Evolutionary conservation across 345 rosid species (phyloP).

Genomic region (Erodium maritimum): DNA sequence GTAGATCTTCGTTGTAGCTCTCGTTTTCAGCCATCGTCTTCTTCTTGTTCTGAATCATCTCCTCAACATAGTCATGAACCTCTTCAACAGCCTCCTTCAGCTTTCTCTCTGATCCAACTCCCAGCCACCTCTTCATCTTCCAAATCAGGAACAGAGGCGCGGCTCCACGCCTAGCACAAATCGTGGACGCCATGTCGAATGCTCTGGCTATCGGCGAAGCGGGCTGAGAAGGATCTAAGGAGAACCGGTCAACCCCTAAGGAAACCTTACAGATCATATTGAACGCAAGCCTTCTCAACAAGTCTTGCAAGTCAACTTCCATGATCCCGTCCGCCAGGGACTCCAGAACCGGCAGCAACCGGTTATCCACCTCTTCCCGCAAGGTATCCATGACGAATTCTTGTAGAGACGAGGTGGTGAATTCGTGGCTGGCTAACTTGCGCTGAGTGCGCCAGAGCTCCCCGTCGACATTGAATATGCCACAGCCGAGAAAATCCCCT

Average conservation of each 20-base stretch:
- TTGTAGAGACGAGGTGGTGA: constrained; percentile 4
- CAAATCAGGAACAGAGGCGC: constrained; percentile 10
- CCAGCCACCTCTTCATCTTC: constrained; percentile 8
- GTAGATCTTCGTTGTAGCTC: constrained; percentile 1
- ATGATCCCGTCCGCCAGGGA: neutral
- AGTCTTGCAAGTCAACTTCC: constrained; percentile 11
- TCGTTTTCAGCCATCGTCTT: neutral
- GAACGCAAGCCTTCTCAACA: constrained; percentile 7
- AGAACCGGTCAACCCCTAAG: constrained; percentile 8
- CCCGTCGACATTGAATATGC: constrained; percentile 9
- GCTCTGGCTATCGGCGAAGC: constrained; percentile 1
- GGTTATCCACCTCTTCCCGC: neutral
- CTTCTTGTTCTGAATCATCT: constrained; percentile 2
- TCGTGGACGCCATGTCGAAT: constrained; percentile 7
- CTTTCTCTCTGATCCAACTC: constrained; percentile 7
- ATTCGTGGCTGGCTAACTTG: constrained; percentile 10
- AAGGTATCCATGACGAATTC: constrained; percentile 2
- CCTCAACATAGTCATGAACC: constrained; percentile 6
- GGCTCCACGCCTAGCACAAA: constrained; percentile 9
- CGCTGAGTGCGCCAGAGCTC: constrained; percentile 11
- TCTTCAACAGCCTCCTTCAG: constrained; percentile 3
- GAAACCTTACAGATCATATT: constrained; percentile 12
- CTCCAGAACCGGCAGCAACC: constrained; percentile 7
- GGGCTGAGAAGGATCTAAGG: constrained; percentile 4
- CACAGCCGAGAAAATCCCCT: constrained; percentile 10